Percentiles rank a stretch among this genome's conserved stretches.
Conservation (phyloP, 371 early-diverging fungal species). For the Chytridium lagenaria region DNA sequence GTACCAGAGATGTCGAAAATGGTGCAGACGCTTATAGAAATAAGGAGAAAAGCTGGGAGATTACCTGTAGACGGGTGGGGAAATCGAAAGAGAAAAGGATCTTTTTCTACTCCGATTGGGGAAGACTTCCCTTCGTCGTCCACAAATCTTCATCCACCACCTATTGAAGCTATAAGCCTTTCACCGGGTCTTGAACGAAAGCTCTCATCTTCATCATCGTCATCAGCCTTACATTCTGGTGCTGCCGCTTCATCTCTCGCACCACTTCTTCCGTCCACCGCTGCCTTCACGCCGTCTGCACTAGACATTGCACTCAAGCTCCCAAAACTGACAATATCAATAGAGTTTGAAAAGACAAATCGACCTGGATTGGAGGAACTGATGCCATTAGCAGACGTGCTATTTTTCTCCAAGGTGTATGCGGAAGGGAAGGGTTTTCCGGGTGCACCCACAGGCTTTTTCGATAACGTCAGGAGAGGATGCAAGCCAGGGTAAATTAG, state of each 20-base stretch:
- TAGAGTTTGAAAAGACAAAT: constrained; percentile 73
- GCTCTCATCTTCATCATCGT: not conserved
- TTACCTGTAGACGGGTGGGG: constrained; percentile 5
- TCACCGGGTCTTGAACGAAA: constrained; percentile 8
- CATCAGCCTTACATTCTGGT: not conserved
- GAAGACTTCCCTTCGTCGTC: not conserved
- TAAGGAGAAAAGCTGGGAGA: not conserved
- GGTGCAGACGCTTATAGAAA: constrained; percentile 52
- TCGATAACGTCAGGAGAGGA: constrained; percentile 47
- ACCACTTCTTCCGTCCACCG: not conserved
- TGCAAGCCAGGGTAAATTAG: constrained; percentile 62
- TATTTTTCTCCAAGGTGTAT: constrained; percentile 71
- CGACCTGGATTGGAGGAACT: constrained; percentile 61
- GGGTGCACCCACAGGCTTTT: constrained; percentile 48
- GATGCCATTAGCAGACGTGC: constrained; percentile 64
- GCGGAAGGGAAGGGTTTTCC: constrained; percentile 66
- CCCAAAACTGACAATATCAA: constrained; percentile 60
- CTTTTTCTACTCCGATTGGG: constrained; percentile 36
- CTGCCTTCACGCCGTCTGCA: not conserved
- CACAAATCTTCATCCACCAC: not conserved
- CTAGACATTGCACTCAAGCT: constrained; percentile 36
- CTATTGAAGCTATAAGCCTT: not conserved
- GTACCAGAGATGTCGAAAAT: constrained; percentile 58
- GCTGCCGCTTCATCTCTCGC: not conserved
- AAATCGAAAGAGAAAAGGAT: constrained; percentile 18